Percentiles rank a stretch among this genome's conserved stretches.
Evolutionary conservation across 2,329 filamentous ascomycete species (phyloP).

Genomic region (Hypoxylon sp.): DNA sequence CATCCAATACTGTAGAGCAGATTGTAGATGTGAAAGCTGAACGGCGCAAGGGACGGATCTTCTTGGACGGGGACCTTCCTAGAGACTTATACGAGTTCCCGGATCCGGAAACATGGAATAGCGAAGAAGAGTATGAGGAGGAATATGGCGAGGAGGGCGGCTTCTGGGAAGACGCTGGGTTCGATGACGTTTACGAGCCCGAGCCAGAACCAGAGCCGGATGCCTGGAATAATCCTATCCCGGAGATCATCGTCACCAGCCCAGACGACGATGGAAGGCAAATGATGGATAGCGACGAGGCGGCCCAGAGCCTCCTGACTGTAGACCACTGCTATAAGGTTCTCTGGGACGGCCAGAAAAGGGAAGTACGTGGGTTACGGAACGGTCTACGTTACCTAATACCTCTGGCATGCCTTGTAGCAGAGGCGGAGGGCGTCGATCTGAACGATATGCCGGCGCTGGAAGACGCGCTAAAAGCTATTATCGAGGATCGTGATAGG

Average conservation of each 20-base stretch:
- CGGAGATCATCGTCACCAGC: constrained; percentile 23
- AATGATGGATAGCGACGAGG: not conserved
- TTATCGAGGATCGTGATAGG: constrained; percentile 41
- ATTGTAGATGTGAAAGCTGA: constrained; percentile 14
- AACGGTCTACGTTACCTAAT: constrained; percentile 9
- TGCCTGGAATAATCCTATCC: constrained; percentile 8
- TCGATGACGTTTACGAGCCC: constrained; percentile 16
- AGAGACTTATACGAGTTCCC: constrained; percentile 34
- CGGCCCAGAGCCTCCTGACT: constrained; percentile 2
- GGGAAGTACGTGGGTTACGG: constrained; percentile 18
- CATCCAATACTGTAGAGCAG: not conserved
- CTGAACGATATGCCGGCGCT: constrained; percentile 20
- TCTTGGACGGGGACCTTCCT: not conserved
- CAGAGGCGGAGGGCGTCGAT: constrained; percentile 38
- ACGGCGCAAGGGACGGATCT: constrained; percentile 31
- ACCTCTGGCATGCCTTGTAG: constrained; percentile 39
- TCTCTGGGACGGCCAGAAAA: constrained; percentile 24
- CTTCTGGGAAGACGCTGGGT: constrained; percentile 30
- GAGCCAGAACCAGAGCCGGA: not conserved
- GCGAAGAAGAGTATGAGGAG: constrained; percentile 15
- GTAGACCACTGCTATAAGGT: constrained; percentile 36
- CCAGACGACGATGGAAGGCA: constrained; percentile 11
- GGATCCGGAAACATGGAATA: constrained; percentile 18
- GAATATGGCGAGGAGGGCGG: constrained; percentile 11
- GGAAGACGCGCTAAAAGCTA: constrained; percentile 24